Evolutionary conservation across 2,329 filamentous ascomycete genomes (phyloP), one percentile per base, ranked within the genome.

Genomic region (Microdochium paspali): DNA sequence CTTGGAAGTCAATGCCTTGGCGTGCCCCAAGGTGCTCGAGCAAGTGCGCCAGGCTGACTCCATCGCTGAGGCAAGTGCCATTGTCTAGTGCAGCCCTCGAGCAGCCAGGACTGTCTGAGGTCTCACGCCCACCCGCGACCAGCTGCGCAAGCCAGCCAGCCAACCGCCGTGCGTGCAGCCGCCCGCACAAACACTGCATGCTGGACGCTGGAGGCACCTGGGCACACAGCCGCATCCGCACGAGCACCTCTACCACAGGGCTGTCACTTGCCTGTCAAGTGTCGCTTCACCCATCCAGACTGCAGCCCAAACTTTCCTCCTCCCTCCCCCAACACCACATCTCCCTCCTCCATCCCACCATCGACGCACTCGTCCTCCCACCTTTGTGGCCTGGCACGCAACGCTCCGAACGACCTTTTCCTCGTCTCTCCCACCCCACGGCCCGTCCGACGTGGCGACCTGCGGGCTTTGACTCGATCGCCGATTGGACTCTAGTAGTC

Each of bases 241-340:
- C 12, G 35, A 9, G 23, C 35, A 40, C 31, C 6, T 21, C 35
- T 4, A n/a, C 15, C 10, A 9, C 10, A 15, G 10, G 10, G 31
- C 35, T 40, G 35, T 40, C 35, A 40, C 35, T 40, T 28, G 12
- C 35, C 35, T 40, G 35, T 40, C 35, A 40, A 40, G 35, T 40
- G 35, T 40, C 35, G 35, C 35, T 18, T 40, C 35, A 40, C 18
- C 23, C 13, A 9, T 15, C 39, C 39, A 43, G n/a, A n/a, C 26
- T 28, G n/a, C 42, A 44, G 23, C 23, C 23, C 42, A 24, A 44
- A 24, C 42, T 15, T 44, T 26, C 42, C 42, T 44, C 42, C 42
- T 44, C 42, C 23, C 42, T 26, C 23, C 21, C 23, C 24, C 13
- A 21, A 15, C 42, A 44, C 24, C 15, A 24, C 20, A 23, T 10